Evolutionary conservation across 768 basidiomycete genomes (phyloP).

Genomic region (Pisolithus albus): DNA sequence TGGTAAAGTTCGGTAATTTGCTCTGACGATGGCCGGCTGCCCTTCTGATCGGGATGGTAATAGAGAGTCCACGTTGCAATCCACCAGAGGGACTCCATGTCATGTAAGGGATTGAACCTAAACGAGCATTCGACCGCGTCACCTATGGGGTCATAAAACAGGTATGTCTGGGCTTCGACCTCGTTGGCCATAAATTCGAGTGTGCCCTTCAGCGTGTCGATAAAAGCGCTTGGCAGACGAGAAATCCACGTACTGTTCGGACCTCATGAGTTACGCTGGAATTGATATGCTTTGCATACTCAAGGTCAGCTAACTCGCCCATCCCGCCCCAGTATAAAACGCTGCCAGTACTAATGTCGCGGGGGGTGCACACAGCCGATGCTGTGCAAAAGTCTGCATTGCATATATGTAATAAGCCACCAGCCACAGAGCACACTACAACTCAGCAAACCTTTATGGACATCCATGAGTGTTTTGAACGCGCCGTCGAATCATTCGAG

Average conservation of each 20-base stretch:
- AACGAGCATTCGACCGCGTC: too few species aligned
- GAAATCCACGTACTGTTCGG: too few species aligned
- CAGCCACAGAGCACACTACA: background rate
- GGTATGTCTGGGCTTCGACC: too few species aligned
- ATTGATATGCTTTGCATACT: too few species aligned
- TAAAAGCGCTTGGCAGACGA: too few species aligned
- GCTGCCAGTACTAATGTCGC: background rate
- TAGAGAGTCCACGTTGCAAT: background rate
- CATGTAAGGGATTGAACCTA: background rate
- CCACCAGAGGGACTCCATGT: background rate
- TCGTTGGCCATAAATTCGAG: too few species aligned
- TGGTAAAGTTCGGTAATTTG: background rate
- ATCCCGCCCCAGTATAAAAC: background rate
- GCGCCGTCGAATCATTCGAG: conserved; percentile 67
- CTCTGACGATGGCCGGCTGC: background rate
- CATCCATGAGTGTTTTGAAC: too few species aligned
- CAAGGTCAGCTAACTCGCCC: too few species aligned
- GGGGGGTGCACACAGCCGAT: background rate
- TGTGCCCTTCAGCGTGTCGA: too few species aligned
- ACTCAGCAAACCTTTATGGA: too few species aligned
- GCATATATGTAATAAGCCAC: background rate
- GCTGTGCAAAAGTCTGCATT: background rate
- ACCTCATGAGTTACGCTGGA: too few species aligned
- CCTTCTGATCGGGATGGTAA: background rate
- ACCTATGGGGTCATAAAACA: too few species aligned